Evolutionary conservation across 345 rosid species (phyloP), one percentile per base, ranked within the genome.

Genomic region (Syzygium oleosum): DNA sequence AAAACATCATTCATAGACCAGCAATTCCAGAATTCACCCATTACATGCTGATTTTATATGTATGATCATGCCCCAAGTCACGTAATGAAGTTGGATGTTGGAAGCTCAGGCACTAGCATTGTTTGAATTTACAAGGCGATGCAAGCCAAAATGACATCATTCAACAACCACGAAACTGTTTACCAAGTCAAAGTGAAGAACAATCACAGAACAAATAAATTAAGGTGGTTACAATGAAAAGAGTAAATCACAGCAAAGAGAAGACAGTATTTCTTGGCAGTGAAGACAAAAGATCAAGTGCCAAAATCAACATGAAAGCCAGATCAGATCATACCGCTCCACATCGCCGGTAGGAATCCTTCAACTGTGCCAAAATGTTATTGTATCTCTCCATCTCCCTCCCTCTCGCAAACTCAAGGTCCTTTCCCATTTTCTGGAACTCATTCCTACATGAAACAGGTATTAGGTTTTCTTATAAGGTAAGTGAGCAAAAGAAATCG

Each of bases 401-500:
- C 88, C 92, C 98, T 93, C 91, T 92, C 53, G 97, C 94, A 91
- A 88, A 79, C 41, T 92, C 93, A 54, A 98, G 98, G 90, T 98
- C 99, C 89, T 91, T 91, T 85, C 94, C 99, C 88, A 98, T 68
- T 90, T 91, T 96, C 53, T 86, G 92, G 88, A 98, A 98, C 83
- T 98, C 92, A 86, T 88, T 93, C 93, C 99, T 96, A 84, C 84
- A 88, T 8, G 86, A 41, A 84, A 87, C 23, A 77, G 84, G 51
- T 13, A 86, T 84, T 25, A 84, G 41, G 63, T 86, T 31, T 34
- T 61, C 61, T 78, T 56, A 25, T 87, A 17, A 21, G 11, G 17
- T 15, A 41, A 58, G 34, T 4, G 52, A 68, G 80, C 15, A 73
- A 38, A 65, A 73, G 49, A 73, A 38, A 73, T 38, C 49, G 61